phyloP scores from a whole-genome alignment of 2,329 filamentous ascomycete species.

The Fusarium sublunatum region DNA sequence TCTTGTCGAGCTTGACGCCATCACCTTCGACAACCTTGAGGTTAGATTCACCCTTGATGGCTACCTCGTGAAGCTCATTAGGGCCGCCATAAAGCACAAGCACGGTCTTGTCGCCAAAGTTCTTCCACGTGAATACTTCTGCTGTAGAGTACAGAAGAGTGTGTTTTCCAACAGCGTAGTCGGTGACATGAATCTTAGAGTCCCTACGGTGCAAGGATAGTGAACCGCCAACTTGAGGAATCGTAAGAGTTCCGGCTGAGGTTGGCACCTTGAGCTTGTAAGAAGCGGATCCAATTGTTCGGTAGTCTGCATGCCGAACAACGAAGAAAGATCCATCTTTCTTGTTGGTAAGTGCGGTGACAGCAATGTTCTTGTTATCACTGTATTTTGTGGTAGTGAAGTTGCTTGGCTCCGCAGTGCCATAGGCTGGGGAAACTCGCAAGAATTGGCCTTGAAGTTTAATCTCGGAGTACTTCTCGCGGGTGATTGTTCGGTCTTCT shows the following conservation, averaged over 20 bases:
- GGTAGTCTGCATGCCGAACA: slow-evolving; percentile 73
- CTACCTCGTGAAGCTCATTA: slow-evolving; percentile 72
- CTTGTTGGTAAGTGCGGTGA: slow-evolving; percentile 70
- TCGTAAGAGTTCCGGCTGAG: slow-evolving; percentile 59
- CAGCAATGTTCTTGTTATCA: slow-evolving; percentile 62
- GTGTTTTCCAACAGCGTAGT: slow-evolving; percentile 71
- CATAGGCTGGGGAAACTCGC: slow-evolving; percentile 76
- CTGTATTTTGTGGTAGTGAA: slow-evolving; percentile 64
- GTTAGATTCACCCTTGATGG: slow-evolving; percentile 51
- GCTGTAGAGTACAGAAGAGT: slow-evolving; percentile 75
- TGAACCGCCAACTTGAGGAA: slow-evolving; percentile 68
- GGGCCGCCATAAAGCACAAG: slow-evolving; percentile 73
- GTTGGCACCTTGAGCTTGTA: slow-evolving; percentile 74
- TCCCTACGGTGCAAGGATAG: slow-evolving; percentile 72
- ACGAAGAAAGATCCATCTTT: slow-evolving; percentile 70
- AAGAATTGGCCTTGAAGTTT: slow-evolving; percentile 82
- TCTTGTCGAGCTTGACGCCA: slow-evolving; percentile 42
- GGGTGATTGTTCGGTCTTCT: slow-evolving; percentile 74
- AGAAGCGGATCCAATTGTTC: slow-evolving; percentile 63
- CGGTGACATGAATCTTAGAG: slow-evolving; percentile 74
- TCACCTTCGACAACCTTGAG: slow-evolving; percentile 43
- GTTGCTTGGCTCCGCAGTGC: slow-evolving; percentile 67
- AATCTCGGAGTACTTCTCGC: slow-evolving; percentile 83
- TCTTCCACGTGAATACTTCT: slow-evolving; percentile 77
- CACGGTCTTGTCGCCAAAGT: slow-evolving; percentile 67